Evolutionary conservation across 768 basidiomycete genomes (phyloP).

Genomic region (Tephrocybe sp.): DNA sequence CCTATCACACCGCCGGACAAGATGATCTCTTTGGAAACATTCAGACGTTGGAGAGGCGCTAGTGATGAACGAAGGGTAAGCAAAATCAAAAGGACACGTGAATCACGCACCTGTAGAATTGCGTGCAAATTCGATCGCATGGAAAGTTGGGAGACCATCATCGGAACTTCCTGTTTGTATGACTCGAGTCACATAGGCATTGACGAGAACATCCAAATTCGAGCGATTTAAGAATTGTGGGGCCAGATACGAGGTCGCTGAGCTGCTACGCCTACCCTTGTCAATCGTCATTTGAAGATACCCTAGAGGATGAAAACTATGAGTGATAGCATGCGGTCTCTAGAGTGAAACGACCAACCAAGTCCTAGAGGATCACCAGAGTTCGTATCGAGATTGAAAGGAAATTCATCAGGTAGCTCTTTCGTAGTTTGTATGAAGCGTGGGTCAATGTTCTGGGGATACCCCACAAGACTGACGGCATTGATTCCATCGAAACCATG

Average conservation of each 20-base stretch:
- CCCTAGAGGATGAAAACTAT: slow-evolving; percentile 3
- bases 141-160: slow-evolving; percentile 6
- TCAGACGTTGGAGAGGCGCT: too few relatives aligned
- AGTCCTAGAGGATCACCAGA: slow-evolving; percentile 40
- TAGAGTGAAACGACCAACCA: slow-evolving; percentile 24
- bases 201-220: slow-evolving; percentile 31
- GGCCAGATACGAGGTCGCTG: slow-evolving; percentile 30
- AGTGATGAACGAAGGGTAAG: too few relatives aligned
- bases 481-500: slow-evolving; percentile 27
- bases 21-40: too few relatives aligned
- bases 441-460: slow-evolving; percentile 24
- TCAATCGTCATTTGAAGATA: slow-evolving; percentile 15
- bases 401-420: slow-evolving; percentile 34
- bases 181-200: slow-evolving; percentile 29
- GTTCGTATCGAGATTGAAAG: slow-evolving; percentile 43
- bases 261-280: slow-evolving; percentile 25
- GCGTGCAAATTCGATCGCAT: slow-evolving; percentile 2
- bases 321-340: not conserved
- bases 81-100: too few relatives aligned
- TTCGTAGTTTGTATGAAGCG: slow-evolving; percentile 31
- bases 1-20: too few relatives aligned
- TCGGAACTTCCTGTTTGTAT: slow-evolving; percentile 6
- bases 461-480: slow-evolving; percentile 25
- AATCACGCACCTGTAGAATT: not conserved
- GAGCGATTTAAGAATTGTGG: slow-evolving; percentile 19